phyloP scores from a whole-genome alignment of 768 basidiomycete genomes.

The Lentinula sp. region DNA sequence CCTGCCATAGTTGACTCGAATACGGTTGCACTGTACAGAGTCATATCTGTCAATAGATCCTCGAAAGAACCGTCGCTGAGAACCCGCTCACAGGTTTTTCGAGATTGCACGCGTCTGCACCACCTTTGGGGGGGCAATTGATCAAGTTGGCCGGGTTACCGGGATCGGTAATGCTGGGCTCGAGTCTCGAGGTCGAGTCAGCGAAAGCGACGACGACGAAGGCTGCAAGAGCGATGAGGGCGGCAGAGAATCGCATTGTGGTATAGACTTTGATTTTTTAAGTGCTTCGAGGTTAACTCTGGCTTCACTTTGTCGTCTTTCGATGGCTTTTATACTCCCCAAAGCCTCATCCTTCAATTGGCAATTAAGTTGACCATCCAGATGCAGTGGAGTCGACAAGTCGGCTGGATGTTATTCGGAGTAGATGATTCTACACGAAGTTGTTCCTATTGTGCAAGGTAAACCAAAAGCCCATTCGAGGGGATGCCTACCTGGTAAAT shows the following conservation, averaged over 20 bases:
- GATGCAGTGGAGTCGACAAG: too few relatives aligned
- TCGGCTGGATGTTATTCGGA: too few relatives aligned
- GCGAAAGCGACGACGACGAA: not conserved
- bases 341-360: too few relatives aligned
- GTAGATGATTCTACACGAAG: too few relatives aligned
- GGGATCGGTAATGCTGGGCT: constrained; percentile 1
- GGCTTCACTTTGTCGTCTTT: not conserved
- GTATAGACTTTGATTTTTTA: not conserved
- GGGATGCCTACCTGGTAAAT: too few relatives aligned
- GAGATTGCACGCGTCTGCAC: constrained; percentile 1
- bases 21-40: not conserved
- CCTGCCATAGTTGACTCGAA: constrained; percentile 1
- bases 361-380: too few relatives aligned
- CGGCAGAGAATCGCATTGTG: not conserved
- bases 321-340: not conserved
- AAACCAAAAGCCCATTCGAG: too few relatives aligned
- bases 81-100: not conserved
- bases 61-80: not conserved
- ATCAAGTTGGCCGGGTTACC: constrained; percentile 6
- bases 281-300: not conserved
- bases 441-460: too few relatives aligned
- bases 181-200: not conserved
- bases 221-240: not conserved
- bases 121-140: not conserved
- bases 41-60: not conserved